Conservation (phyloP, 805 yeast genomes). For the Komagataella populi region DNA sequence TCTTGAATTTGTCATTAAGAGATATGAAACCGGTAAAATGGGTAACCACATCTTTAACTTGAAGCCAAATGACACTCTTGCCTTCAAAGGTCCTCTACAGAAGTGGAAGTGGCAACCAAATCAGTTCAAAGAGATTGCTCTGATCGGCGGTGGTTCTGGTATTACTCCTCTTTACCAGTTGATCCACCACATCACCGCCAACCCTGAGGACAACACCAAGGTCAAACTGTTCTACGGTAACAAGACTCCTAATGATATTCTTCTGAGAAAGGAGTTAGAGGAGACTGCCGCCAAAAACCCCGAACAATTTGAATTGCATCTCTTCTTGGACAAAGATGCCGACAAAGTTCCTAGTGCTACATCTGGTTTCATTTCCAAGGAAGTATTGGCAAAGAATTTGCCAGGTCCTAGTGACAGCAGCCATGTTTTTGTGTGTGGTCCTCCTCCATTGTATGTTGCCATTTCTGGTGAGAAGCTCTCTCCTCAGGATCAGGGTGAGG, state of each 20-base stretch:
- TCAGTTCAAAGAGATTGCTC: constrained; percentile 62
- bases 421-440: constrained; percentile 88
- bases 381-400: constrained; percentile 44
- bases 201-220: constrained; percentile 84
- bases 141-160: constrained; percentile 95
- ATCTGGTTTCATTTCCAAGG: constrained; percentile 70
- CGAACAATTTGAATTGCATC: constrained; percentile 63
- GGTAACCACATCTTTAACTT: constrained; percentile 58
- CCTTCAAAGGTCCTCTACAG: constrained; percentile 88
- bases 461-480: constrained; percentile 76
- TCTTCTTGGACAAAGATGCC: constrained; percentile 56
- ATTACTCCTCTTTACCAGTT: constrained; percentile 92
- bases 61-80: constrained; percentile 65
- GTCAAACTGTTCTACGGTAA: constrained; percentile 74
- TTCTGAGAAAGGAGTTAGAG: constrained; percentile 71
- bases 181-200: constrained; percentile 56
- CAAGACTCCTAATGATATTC: constrained; percentile 63
- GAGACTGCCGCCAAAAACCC: constrained; percentile 50
- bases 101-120: constrained; percentile 90
- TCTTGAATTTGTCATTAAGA: constrained; percentile 72
- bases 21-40: constrained; percentile 85
- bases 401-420: constrained; percentile 52
- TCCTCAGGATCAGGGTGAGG: constrained; percentile 90
- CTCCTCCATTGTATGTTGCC: constrained; percentile 82
- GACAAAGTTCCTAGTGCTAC: constrained; percentile 37